These are phyloP conservation scores for Salix dunnii DNA, from an alignment of 345 rosid species.

Conservation along the genomic window DNA sequence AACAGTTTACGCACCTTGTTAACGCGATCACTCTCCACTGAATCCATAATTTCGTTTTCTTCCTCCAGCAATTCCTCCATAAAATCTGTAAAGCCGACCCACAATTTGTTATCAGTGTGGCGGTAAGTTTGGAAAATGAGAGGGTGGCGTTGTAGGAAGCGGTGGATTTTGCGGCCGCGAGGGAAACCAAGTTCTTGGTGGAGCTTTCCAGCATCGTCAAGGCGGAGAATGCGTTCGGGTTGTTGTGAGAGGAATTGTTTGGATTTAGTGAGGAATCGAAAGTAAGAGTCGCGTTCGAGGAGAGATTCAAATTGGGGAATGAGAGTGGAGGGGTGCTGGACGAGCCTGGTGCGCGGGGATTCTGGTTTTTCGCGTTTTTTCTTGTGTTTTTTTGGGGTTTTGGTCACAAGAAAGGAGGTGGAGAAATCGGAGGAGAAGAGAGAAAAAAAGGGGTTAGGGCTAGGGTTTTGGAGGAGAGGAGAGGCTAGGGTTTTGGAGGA, in stretches of 20 bases:
- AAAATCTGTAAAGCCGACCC: slow-evolving; percentile 71
- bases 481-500: slow-evolving; percentile 27
- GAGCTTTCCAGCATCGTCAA: slow-evolving; percentile 79
- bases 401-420: slow-evolving; percentile 80
- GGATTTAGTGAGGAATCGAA: slow-evolving; percentile 63
- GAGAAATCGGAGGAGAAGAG: slow-evolving; percentile 38
- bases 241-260: slow-evolving; percentile 62
- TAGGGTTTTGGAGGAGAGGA: slow-evolving; percentile 14
- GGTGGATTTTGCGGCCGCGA: slow-evolving; percentile 77
- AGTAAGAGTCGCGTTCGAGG: slow-evolving; percentile 57
- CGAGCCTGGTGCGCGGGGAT: slow-evolving; percentile 59
- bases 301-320: slow-evolving; percentile 52
- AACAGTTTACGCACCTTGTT: slow-evolving; percentile 56
- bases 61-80: slow-evolving; percentile 65
- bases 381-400: slow-evolving; percentile 54
- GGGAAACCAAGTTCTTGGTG: slow-evolving; percentile 82
- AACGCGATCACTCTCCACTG: slow-evolving; percentile 63
- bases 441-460: neutral
- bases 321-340: slow-evolving; percentile 50
- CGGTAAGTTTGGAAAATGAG: slow-evolving; percentile 59
- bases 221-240: slow-evolving; percentile 60
- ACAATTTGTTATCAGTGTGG: slow-evolving; percentile 61
- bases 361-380: slow-evolving; percentile 52
- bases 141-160: slow-evolving; percentile 60
- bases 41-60: slow-evolving; percentile 47